Percentiles rank a stretch among this genome's conserved stretches.
These are phyloP conservation scores for Jimgerdemannia lactiflua DNA, from an alignment of 192 early-diverging fungal genomes.

Conservation along the genomic window DNA sequence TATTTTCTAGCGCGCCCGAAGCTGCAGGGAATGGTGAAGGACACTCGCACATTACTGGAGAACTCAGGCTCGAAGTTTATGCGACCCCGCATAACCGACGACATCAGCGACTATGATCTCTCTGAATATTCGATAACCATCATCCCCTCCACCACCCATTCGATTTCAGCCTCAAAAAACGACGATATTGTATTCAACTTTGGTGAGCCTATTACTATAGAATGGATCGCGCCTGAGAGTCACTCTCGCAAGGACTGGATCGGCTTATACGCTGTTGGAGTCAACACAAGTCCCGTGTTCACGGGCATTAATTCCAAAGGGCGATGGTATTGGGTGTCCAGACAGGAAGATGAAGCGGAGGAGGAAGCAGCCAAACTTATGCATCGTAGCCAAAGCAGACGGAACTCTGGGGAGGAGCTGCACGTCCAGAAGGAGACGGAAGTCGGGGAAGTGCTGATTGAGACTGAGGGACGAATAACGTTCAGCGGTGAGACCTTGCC, in stretches of 20 bases:
- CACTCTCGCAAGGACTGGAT: conserved; percentile 88
- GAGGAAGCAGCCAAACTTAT: conserved; percentile 13
- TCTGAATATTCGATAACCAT: conserved; percentile 33
- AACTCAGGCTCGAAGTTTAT: conserved; percentile 28
- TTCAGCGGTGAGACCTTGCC: conserved; percentile 72
- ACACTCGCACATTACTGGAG: conserved; percentile 39
- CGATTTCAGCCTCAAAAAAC: neutral
- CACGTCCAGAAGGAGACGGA: neutral
- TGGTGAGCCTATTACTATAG: conserved; percentile 72
- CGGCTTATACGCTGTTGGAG: conserved; percentile 79
- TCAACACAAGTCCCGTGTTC: conserved; percentile 72
- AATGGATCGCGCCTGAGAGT: conserved; percentile 73
- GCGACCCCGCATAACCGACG: conserved; percentile 31
- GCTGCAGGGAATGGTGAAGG: conserved; percentile 42
- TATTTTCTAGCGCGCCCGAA: conserved; percentile 34
- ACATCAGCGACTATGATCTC: conserved; percentile 38
- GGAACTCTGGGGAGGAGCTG: conserved; percentile 22
- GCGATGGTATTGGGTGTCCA: conserved; percentile 54
- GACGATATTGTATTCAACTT: conserved; percentile 45
- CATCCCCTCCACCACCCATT: neutral
- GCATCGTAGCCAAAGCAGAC: conserved; percentile 10
- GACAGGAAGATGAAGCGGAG: conserved; percentile 26
- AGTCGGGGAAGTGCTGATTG: conserved; percentile 8
- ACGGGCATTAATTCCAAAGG: conserved; percentile 75
- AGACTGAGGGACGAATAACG: conserved; percentile 46